These are phyloP conservation scores for Medicago truncatula DNA, from an alignment of 306 rosid species.

Conservation along the genomic window DNA sequence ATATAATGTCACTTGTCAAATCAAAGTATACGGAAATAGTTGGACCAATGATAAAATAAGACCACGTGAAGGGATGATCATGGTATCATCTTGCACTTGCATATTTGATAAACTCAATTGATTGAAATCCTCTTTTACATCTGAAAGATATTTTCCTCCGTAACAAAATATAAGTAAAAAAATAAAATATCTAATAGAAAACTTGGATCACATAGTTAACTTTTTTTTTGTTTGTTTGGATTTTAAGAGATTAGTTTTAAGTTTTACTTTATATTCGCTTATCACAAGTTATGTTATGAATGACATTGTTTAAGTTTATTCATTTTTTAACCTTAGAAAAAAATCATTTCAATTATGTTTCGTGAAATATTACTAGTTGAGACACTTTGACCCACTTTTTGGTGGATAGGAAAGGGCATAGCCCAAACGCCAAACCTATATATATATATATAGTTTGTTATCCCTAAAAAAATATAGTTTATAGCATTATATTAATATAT, in stretches of 20 bases:
- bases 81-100: not conserved
- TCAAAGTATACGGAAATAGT: not conserved
- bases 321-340: too few relatives aligned
- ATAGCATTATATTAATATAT: too few relatives aligned
- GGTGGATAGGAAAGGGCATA: not conserved
- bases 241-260: too few relatives aligned
- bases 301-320: too few relatives aligned
- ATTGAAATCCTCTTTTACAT: not conserved
- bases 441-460: too few relatives aligned
- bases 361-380: not conserved
- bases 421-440: not conserved
- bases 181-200: too few relatives aligned
- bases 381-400: not conserved
- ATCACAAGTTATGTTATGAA: too few relatives aligned
- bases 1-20: conserved; percentile 1
- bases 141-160: not conserved
- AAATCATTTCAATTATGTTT: too few relatives aligned
- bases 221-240: too few relatives aligned
- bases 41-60: not conserved
- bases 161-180: too few relatives aligned
- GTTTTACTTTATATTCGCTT: too few relatives aligned
- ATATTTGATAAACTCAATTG: not conserved
- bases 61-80: conserved; percentile 22
- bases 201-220: not conserved
- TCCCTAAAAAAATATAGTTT: too few relatives aligned